Base-by-base conservation (phyloP, 2,329 filamentous ascomycete genomes). In the Colletotrichum horii region DNA sequence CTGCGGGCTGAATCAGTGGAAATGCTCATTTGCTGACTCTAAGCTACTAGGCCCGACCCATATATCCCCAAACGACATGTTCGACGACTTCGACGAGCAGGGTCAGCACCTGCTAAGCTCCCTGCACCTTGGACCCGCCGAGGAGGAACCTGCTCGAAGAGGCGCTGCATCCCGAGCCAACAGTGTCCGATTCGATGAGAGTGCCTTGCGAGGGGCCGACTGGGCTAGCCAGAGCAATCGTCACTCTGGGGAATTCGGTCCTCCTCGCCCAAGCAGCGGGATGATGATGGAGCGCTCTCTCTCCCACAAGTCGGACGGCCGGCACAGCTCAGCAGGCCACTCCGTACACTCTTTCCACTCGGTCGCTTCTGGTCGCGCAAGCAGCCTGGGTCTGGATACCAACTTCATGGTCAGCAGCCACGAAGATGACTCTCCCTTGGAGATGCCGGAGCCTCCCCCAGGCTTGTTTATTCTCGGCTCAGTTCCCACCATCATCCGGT, bases 171-270 rank as follows among this genome's bases (percentile, higher is more conserved):
- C 97, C 22, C 91, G 97, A 79, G 96, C 97, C 64, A 98, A 98
- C 83, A 98, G 97, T 82, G 97, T 99, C 79, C 94, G 97, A 48
- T 99, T 99, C 81, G 97, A 98, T 82, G 96, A 98, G 83, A 98
- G 95, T 81, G 96, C 96, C 16, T 92, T 98, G 79, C 96, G 98
- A 80, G 94, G 95, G 64, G 96, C 91, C 11, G 91, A 96, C 83
- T 97, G 97, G 91, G 93, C 93, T 52, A 86, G 87, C 48, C 95
- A 98, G 81, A 92, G 92, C 78, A 94, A 94, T 75, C 92, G 96
- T 60, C 94, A 96, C 71, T 96, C 95, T 15, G 92, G 94, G 62
- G 97, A 98, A 71, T 94, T 98, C 79, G 92, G 93, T 55, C 94
- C 94, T 30, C 88, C 92, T 64, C 90, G 96, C 67, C 96, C 95